Conservation (phyloP, 352 stramenopile genomes). For the Globisporangium perplexum region DNA sequence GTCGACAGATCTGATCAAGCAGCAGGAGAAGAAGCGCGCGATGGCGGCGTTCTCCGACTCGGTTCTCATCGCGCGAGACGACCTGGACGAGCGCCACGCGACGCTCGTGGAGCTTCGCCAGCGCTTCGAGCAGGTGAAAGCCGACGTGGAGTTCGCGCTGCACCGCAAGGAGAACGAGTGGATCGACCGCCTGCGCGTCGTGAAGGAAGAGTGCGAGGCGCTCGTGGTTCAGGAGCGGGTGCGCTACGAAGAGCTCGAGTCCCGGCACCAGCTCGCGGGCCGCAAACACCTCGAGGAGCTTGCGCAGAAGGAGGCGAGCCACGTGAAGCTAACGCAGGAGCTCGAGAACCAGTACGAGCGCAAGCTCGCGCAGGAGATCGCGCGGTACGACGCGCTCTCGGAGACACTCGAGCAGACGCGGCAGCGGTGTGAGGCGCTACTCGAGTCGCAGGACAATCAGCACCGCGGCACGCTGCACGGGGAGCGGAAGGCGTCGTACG, state of each 20-base stretch:
- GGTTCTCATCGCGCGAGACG: slow-evolving; percentile 66
- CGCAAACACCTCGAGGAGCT: slow-evolving; percentile 80
- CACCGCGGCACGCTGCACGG: slow-evolving; percentile 50
- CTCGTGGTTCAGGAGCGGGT: slow-evolving; percentile 72
- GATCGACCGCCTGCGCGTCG: slow-evolving; percentile 69
- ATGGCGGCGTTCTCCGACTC: slow-evolving; percentile 29
- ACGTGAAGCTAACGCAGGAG: slow-evolving; percentile 84
- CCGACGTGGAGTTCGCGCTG: slow-evolving; percentile 78
- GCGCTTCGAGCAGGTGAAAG: slow-evolving; percentile 70
- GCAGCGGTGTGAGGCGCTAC: slow-evolving; percentile 83
- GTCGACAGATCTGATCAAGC: slow-evolving; percentile 4
- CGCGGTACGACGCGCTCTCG: slow-evolving; percentile 81
- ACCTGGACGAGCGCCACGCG: slow-evolving; percentile 63
- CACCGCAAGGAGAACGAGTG: slow-evolving; percentile 86
- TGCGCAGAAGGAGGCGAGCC: slow-evolving; percentile 60
- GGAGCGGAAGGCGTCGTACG: slow-evolving; percentile 60
- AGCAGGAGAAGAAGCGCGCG: slow-evolving; percentile 23
- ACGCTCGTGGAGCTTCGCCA: slow-evolving; percentile 56
- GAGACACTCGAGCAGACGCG: slow-evolving; percentile 87
- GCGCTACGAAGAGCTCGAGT: slow-evolving; percentile 77
- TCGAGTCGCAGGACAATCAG: slow-evolving; percentile 76
- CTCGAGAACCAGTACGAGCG: slow-evolving; percentile 92
- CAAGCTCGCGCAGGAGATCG: slow-evolving; percentile 85
- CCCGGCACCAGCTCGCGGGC: slow-evolving; percentile 53
- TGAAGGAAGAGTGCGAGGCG: slow-evolving; percentile 76